phyloP scores from a whole-genome alignment of 1,284 basidiomycete species.

The Apiotrichum brassicae region DNA sequence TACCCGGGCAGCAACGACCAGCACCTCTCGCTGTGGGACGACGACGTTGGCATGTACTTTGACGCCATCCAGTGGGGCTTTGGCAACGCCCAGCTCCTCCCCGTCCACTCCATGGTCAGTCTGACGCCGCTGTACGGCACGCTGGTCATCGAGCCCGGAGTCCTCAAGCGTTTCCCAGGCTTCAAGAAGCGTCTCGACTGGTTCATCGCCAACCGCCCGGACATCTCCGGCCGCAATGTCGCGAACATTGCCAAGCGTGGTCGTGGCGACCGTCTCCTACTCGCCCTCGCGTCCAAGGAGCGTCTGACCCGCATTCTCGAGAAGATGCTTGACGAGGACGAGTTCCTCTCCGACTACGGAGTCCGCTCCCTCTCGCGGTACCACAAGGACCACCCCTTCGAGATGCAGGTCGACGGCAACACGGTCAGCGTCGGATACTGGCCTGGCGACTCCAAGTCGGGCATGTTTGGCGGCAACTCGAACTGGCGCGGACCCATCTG shows the following conservation, averaged over 20 bases:
- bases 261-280: slow-evolving; percentile 74
- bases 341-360: slow-evolving; percentile 91
- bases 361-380: slow-evolving; percentile 87
- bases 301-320: slow-evolving; percentile 78
- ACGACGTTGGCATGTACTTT: slow-evolving; percentile 95
- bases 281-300: slow-evolving; percentile 89
- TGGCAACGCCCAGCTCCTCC: slow-evolving; percentile 75
- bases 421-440: slow-evolving; percentile 90
- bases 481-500: slow-evolving; percentile 86
- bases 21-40: slow-evolving; percentile 85
- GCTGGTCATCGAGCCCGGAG: slow-evolving; percentile 80
- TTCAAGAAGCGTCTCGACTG: slow-evolving; percentile 98
- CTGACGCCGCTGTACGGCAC: slow-evolving; percentile 94
- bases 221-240: slow-evolving; percentile 82
- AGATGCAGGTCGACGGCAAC: slow-evolving; percentile 86
- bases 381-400: slow-evolving; percentile 90
- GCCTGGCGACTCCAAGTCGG: slow-evolving; percentile 93
- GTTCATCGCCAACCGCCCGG: slow-evolving; percentile 90
- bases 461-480: slow-evolving; percentile 87
- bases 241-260: slow-evolving; percentile 86
- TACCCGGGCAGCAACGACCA: slow-evolving; percentile 67
- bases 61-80: slow-evolving; percentile 90
- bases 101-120: slow-evolving; percentile 86
- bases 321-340: slow-evolving; percentile 94
- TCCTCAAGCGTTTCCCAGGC: slow-evolving; percentile 84